Evolutionary conservation across 192 early-diverging fungal species (phyloP), one percentile per base, ranked within the genome.

Genomic region (Coemansia sp.): DNA sequence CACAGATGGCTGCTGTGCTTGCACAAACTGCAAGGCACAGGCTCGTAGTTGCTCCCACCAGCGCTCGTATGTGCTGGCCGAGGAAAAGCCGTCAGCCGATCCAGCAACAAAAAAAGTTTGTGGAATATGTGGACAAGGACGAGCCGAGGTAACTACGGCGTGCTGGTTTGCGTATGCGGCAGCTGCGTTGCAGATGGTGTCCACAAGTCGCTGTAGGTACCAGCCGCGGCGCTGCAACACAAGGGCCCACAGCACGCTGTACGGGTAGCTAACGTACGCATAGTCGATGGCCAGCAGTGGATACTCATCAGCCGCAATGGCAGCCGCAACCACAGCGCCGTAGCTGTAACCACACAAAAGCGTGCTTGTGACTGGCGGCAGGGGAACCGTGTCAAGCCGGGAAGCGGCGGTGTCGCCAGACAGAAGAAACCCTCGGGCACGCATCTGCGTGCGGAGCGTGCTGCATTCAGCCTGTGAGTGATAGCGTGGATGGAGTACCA

Each of bases 341-440:
- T 82, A 82, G 80, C 80, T 82, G 75, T 82, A 82, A 17, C 80
- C 80, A 42, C 75, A 77, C 32, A 82, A 60, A 24, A 82, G 71
- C 54, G 67, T 70, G 27, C 25, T 53, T 7, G 67, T 17, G 24
- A 78, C 39, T 14, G 42, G 54, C 54, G 80, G 80, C 68, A 82
- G 64, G n/a, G 75, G 75, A 52, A 82, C 61, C 20, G 50, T 52
- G 33, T 64, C 77, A 6, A 65, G 51, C 19, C 19, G 23, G 66
- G 39, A 66, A n/a, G 70, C 61, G 51, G 50, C 55, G 20, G 57
- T 67, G 20, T 51, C 72, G 56, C 36, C 66, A 5, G 57, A 23
- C 0, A 56, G 36, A 6, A 70, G 36, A 51, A 72, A 63, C 25
- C 78, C 78, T 27, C 78, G 70, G 9, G 78, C 73, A 29, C 66